Evolutionary conservation across 371 early-diverging fungal species (phyloP).

Genomic region (Dichotomocladium elegans): DNA sequence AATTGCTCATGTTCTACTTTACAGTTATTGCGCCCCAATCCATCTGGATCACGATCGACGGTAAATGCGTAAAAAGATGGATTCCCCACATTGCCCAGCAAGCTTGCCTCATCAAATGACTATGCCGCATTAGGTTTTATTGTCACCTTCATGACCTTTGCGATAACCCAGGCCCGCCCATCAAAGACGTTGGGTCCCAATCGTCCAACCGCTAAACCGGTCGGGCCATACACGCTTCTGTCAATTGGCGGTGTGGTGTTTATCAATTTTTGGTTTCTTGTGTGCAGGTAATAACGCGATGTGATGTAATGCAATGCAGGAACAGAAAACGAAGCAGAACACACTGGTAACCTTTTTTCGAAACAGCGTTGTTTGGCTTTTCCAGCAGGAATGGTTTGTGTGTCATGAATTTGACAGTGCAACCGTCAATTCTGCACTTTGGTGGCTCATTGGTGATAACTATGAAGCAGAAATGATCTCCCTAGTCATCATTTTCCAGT

Average conservation of each 20-base stretch:
- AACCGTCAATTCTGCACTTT: slow-evolving; percentile 56
- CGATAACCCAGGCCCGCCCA: slow-evolving; percentile 62
- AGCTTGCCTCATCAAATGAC: too few species aligned
- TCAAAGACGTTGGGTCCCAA: slow-evolving; percentile 44
- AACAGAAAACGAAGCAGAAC: neutral
- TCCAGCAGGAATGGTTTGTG: slow-evolving; percentile 62
- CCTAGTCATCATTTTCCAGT: slow-evolving; percentile 55
- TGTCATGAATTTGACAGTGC: slow-evolving; percentile 70
- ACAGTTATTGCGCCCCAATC: slow-evolving; percentile 51
- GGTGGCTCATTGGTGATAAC: slow-evolving; percentile 82
- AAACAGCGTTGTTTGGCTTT: slow-evolving; percentile 42
- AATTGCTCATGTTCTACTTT: slow-evolving; percentile 56
- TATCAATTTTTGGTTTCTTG: slow-evolving; percentile 62
- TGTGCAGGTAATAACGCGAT: slow-evolving; percentile 11
- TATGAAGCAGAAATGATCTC: slow-evolving; percentile 63
- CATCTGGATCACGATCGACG: slow-evolving; percentile 75
- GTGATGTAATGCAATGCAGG: neutral
- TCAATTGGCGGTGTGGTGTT: slow-evolving; percentile 61
- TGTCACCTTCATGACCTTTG: slow-evolving; percentile 58
- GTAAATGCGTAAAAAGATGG: too few species aligned
- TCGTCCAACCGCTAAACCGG: slow-evolving; percentile 71
- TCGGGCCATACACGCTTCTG: slow-evolving; percentile 65
- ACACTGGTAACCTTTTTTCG: neutral
- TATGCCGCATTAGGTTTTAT: too few species aligned
- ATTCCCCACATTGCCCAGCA: too few species aligned